Percentiles rank a stretch among this genome's conserved stretches.
Conservation (phyloP, 345 rosid species). For the Brassica cretica region DNA sequence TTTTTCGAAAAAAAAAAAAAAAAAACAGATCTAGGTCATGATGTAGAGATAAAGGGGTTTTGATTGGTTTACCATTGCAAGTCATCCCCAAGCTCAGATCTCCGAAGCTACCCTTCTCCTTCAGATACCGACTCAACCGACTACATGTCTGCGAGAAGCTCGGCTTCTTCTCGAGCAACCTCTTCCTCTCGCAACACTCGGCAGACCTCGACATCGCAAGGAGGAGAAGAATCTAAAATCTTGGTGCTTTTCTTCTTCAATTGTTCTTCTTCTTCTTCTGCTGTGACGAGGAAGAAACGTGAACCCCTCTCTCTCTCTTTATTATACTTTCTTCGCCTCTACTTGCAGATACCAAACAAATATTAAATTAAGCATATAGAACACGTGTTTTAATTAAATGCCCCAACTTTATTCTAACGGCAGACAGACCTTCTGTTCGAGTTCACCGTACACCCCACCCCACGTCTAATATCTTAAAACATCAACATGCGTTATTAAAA, state of each 20-base stretch:
- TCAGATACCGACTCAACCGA: slow-evolving; percentile 73
- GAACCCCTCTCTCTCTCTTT: neutral
- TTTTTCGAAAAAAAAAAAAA: neutral
- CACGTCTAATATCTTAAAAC: neutral
- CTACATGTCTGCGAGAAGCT: slow-evolving; percentile 69
- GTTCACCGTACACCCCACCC: neutral
- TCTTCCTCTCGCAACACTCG: slow-evolving; percentile 37
- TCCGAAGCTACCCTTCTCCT: slow-evolving; percentile 67
- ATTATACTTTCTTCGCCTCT: neutral
- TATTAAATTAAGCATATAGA: neutral
- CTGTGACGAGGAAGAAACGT: slow-evolving; percentile 24
- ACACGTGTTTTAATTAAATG: slow-evolving; percentile 32
- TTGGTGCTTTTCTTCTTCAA: neutral
- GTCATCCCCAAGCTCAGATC: slow-evolving; percentile 69
- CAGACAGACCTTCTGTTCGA: neutral
- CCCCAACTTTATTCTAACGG: slow-evolving; percentile 26
- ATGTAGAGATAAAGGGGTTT: neutral
- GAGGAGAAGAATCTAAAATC: neutral
- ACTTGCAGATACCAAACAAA: slow-evolving; percentile 4
- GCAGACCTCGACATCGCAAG: slow-evolving; percentile 56
- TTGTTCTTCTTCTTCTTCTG: neutral
- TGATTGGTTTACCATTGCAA: slow-evolving; percentile 45
- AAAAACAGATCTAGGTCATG: neutral
- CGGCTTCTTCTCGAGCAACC: slow-evolving; percentile 48
- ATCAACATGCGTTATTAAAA: neutral